These are phyloP conservation scores for Ilyonectria destructans DNA, from an alignment of 2,329 filamentous ascomycete genomes.

Conservation along the genomic window DNA sequence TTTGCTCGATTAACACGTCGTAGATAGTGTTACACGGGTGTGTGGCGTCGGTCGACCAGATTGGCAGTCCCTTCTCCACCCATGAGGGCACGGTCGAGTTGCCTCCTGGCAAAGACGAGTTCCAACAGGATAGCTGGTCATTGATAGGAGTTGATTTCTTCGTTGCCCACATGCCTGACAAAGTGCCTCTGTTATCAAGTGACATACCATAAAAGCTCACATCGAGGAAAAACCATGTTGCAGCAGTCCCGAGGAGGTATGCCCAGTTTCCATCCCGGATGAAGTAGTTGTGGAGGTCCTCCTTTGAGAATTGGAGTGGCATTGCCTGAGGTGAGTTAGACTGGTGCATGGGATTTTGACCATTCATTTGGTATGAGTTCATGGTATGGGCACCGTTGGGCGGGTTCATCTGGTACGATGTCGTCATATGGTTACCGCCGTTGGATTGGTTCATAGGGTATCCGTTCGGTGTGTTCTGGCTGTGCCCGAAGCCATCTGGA, in stretches of 20 bases:
- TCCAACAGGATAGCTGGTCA: conserved; percentile 63
- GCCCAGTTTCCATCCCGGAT: conserved; percentile 59
- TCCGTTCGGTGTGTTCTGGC: conserved; percentile 32
- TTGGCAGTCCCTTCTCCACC: conserved; percentile 58
- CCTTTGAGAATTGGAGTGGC: conserved; percentile 65
- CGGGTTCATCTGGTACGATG: conserved; percentile 47
- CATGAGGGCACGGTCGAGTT: conserved; percentile 63
- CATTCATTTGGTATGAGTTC: conserved; percentile 46
- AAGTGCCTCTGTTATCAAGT: conserved; percentile 60
- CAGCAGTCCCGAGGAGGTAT: conserved; percentile 60
- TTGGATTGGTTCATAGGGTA: conserved; percentile 43
- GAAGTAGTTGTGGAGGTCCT: conserved; percentile 67
- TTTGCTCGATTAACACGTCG: conserved; percentile 66
- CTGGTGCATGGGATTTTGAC: conserved; percentile 42
- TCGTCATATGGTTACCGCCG: conserved; percentile 33
- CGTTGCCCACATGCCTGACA: conserved; percentile 59
- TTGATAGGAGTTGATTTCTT: conserved; percentile 53
- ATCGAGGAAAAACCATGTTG: conserved; percentile 70
- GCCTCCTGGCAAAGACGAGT: conserved; percentile 60
- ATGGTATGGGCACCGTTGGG: conserved; percentile 36
- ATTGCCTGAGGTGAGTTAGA: conserved; percentile 55
- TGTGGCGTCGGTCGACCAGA: conserved; percentile 67
- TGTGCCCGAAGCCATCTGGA: conserved; percentile 42
- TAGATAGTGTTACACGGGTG: conserved; percentile 68
- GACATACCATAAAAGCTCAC: conserved; percentile 70